A percentile compares a stretch with the other conserved stretches of the same genome.
phyloP scores from a whole-genome alignment of 2,329 filamentous ascomycete species.

The Calonectria crousiana region DNA sequence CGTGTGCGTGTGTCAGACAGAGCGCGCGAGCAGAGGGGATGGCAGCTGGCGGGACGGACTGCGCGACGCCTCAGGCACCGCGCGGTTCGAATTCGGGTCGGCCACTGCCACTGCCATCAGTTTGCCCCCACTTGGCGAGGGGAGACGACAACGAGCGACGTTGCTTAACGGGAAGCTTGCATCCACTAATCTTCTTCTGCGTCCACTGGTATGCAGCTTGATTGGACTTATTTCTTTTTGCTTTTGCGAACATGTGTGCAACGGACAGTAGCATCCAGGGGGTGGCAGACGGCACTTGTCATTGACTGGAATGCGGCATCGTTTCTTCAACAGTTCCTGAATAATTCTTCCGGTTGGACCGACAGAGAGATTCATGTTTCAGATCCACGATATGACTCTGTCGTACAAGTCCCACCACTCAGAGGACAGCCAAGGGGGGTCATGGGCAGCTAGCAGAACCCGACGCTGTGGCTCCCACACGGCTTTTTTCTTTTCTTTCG shows the following conservation, averaged over 20 bases:
- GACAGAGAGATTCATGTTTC: constrained; percentile 8
- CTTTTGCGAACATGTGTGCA: background rate
- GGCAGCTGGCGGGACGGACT: background rate
- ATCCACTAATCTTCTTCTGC: background rate
- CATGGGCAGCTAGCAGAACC: background rate
- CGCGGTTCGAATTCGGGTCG: background rate
- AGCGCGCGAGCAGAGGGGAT: background rate
- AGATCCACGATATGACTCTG: constrained; percentile 8
- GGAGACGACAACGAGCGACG: constrained; percentile 5
- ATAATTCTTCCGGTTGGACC: constrained; percentile 8
- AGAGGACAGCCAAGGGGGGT: background rate
- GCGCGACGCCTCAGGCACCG: background rate
- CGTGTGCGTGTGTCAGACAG: background rate
- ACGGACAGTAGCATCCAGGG: constrained; percentile 10
- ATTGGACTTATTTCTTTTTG: background rate
- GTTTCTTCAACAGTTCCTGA: background rate
- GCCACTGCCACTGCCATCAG: background rate
- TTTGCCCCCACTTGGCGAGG: background rate
- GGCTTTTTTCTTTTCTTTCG: background rate
- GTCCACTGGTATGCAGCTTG: background rate
- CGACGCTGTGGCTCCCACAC: background rate
- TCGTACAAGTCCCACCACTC: background rate
- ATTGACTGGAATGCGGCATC: background rate
- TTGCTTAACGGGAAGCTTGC: constrained; percentile 3
- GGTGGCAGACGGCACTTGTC: constrained; percentile 5